These are phyloP conservation scores for Phialophora chinensis DNA, from an alignment of 2,329 filamentous ascomycete species.

Conservation along the genomic window DNA sequence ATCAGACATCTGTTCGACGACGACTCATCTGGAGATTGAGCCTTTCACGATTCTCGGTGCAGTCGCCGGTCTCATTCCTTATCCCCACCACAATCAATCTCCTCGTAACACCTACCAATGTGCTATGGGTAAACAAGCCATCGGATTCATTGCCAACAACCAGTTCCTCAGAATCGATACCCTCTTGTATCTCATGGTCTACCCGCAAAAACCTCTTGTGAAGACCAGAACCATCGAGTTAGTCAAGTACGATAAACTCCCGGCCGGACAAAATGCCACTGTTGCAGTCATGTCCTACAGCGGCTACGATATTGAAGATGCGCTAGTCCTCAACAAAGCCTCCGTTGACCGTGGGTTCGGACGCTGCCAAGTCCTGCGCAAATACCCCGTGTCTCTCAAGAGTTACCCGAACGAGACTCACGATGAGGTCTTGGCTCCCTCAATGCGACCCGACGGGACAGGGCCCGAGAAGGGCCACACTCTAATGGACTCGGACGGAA, in stretches of 20 bases:
- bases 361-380: slow-evolving; percentile 96
- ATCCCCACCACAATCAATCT: slow-evolving; percentile 98
- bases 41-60: slow-evolving; percentile 96
- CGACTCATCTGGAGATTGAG: slow-evolving; percentile 96
- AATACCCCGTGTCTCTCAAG: slow-evolving; percentile 84
- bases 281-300: slow-evolving; percentile 99
- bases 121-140: slow-evolving; percentile 99
- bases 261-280: slow-evolving; percentile 93
- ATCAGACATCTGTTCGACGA: slow-evolving; percentile 77
- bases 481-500: slow-evolving; percentile 80
- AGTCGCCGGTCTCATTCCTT: slow-evolving; percentile 94
- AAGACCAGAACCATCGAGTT: slow-evolving; percentile 96
- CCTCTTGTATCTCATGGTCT: slow-evolving; percentile 93
- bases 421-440: slow-evolving; percentile 64
- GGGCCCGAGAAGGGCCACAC: slow-evolving; percentile 70
- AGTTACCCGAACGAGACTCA: slow-evolving; percentile 82
- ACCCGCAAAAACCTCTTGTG: slow-evolving; percentile 96
- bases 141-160: slow-evolving; percentile 96
- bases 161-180: slow-evolving; percentile 98
- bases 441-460: slow-evolving; percentile 56
- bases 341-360: slow-evolving; percentile 95
- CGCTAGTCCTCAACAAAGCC: slow-evolving; percentile 93
- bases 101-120: slow-evolving; percentile 98
- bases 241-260: slow-evolving; percentile 95
- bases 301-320: slow-evolving; percentile 99